Evolutionary conservation across 352 stramenopile species (phyloP), one percentile per base, ranked within the genome.

Genomic region (Pythium rhizo-oryzae): DNA sequence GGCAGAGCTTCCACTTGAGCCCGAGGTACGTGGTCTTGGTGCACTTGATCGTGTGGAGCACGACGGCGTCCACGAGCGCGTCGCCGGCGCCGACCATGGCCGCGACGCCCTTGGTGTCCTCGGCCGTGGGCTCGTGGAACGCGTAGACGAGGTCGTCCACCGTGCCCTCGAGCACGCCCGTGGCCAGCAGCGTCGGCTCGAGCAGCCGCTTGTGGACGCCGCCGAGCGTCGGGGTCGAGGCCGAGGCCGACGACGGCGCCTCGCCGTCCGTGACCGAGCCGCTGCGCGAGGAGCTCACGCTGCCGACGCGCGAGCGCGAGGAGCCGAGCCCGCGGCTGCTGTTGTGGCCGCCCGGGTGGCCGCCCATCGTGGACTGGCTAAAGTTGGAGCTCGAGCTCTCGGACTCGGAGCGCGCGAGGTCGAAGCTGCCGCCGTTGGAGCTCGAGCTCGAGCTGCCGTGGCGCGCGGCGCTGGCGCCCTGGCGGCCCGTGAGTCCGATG

Each of bases 1-100:
- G 84, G 43, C 71, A 80, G 41, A 92, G 66, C 58, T 88, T 89
- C 84, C 84, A 92, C 75, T 92, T 92, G 61, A 92, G 78, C 15
- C 84, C 82, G 41, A 90, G 67, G 59, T 88, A 89, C 28, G 80
- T 85, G 24, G 80, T 79, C 16, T 76, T 80, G 41, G 76, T 81
- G 46, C 80, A 65, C 28, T 80, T 77, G 54, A 92, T 71, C 0
- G 80, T 88, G 49, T 89, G 80, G 13, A 92, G 63, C 62, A 87
- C 84, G 41, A 79, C 80, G 23, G 78, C 84, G 54, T 92, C 84
- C 33, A 92, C 84, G 35, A 92, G 70, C 52, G 58, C 43, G 28
- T 78, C 81, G 46, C 81, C 82, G 51, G 85, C 81, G 50, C 69
- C 74, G 0, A 83, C 58, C 56, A 88, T 84, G 6, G 81, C 72